Conservation (phyloP, 192 early-diverging fungal species). For the Backusella macrospora region DNA sequence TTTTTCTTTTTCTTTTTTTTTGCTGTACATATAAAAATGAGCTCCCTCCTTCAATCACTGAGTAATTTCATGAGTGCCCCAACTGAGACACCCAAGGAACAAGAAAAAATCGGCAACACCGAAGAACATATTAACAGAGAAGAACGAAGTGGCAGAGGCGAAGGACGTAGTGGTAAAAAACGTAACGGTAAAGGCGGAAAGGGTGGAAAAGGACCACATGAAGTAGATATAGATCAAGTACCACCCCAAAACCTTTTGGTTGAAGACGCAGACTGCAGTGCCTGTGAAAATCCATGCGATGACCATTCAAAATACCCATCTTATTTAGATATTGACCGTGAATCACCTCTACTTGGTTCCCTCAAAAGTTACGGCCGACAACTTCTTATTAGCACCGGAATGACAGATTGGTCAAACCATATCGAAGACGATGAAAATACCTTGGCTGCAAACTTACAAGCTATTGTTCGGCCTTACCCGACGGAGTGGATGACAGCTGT, state of each 20-base stretch:
- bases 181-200: background rate
- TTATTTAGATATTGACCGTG: conserved; percentile 55
- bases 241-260: conserved; percentile 26
- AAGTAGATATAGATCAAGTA: conserved; percentile 32
- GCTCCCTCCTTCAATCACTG: background rate
- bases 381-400: conserved; percentile 57
- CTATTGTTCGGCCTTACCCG: conserved; percentile 1
- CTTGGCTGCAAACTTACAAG: conserved; percentile 42
- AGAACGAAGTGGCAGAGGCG: background rate
- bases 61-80: background rate
- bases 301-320: conserved; percentile 53
- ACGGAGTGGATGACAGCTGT: conserved; percentile 39
- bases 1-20: background rate
- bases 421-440: conserved; percentile 55
- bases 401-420: conserved; percentile 48
- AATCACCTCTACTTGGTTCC: conserved; percentile 44
- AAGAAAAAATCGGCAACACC: background rate
- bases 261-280: conserved; percentile 40
- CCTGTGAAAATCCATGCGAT: conserved; percentile 49
- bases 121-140: background rate
- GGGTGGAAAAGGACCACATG: background rate
- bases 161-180: background rate
- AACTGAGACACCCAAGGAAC: background rate
- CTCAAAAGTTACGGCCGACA: conserved; percentile 58
- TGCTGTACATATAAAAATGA: background rate